Conservation (phyloP, 352 stramenopile species). For the Phytophthora syringae region DNA sequence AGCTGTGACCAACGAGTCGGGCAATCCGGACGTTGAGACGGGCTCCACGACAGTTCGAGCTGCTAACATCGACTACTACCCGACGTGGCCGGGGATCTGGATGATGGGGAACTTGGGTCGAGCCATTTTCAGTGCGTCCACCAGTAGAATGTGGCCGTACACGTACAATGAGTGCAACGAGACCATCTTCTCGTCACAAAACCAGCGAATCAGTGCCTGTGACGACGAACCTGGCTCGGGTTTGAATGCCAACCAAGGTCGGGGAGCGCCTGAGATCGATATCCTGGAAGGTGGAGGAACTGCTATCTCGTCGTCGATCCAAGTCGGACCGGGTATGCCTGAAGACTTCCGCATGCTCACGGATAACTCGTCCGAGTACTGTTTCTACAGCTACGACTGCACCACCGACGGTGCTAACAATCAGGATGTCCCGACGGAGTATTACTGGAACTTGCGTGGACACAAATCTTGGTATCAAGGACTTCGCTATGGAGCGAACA, state of each 20-base stretch:
- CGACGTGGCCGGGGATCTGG: conserved; percentile 95
- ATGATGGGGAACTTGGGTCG: conserved; percentile 95
- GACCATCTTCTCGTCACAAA: conserved; percentile 46
- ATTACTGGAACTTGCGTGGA: conserved; percentile 49
- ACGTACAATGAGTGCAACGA: conserved; percentile 93
- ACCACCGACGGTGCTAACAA: conserved; percentile 51
- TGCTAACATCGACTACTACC: conserved; percentile 45
- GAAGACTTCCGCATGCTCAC: conserved; percentile 51
- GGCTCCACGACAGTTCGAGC: conserved; percentile 46
- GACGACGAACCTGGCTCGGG: conserved; percentile 91
- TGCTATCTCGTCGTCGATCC: conserved; percentile 89
- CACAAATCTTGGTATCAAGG: conserved; percentile 82
- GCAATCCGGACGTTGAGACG: conserved; percentile 50
- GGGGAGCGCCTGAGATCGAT: conserved; percentile 96
- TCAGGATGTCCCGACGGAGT: conserved; percentile 47
- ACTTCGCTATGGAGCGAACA: conserved; percentile 65
- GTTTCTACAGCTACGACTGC: conserved; percentile 56
- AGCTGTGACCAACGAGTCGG: conserved; percentile 51
- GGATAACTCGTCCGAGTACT: conserved; percentile 35
- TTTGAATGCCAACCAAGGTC: conserved; percentile 86
- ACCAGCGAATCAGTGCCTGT: conserved; percentile 88
- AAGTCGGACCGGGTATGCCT: conserved; percentile 81
- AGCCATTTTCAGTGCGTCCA: conserved; percentile 93
- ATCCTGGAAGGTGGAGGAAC: conserved; percentile 90
- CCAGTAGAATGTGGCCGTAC: conserved; percentile 95